Evolutionary conservation across 352 stramenopile genomes (phyloP), one percentile per base, ranked within the genome.

Genomic region (Blastocystis sp.): DNA sequence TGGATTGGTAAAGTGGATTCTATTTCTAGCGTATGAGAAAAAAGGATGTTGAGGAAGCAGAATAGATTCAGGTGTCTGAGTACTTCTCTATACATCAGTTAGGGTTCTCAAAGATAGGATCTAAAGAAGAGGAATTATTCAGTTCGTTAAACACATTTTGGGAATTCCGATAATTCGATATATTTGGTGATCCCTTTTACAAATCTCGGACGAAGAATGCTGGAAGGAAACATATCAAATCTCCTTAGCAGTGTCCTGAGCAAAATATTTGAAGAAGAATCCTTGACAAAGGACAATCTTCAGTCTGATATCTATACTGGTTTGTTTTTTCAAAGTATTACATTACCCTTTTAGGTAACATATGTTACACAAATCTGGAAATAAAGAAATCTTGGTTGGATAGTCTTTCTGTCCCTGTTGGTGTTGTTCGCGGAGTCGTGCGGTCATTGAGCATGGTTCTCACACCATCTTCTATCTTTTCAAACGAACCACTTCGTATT

Each of bases 241-340:
- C 34, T 85, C 20, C 73, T 85, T 45, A 47, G 73, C n/a, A 66
- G 45, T 13, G 9, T 65, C 20, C 73, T 85, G 26, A 85, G 53
- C 30, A 85, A 66, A 41, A 55, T 85, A 18, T 85, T 85, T 26
- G 73, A 85, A 45, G 73, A 85, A 50, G 63, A 85, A 45, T 85
- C 43, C 54, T 47, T 85, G 73, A 85, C 73, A 20, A 85, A 85
- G 26, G 73, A 85, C 13, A 85, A 85, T 53, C 50, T 85, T 50
- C 73, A 68, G 11, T 68, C 73, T 26, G 73, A 85, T 47, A 64
- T 85, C 16, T 85, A 85, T 55, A 66, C 59, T 37, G 73, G 73
- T 68, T 11, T 3, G 3, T 8, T n/a, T 26, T 85, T 18, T 45
- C 6, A 50, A 56, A n/a, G 6, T 8, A 20, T 34, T 13, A 1